These are phyloP conservation scores for Setomelanomma holmii DNA, from an alignment of 2,329 filamentous ascomycete genomes.

Conservation along the genomic window DNA sequence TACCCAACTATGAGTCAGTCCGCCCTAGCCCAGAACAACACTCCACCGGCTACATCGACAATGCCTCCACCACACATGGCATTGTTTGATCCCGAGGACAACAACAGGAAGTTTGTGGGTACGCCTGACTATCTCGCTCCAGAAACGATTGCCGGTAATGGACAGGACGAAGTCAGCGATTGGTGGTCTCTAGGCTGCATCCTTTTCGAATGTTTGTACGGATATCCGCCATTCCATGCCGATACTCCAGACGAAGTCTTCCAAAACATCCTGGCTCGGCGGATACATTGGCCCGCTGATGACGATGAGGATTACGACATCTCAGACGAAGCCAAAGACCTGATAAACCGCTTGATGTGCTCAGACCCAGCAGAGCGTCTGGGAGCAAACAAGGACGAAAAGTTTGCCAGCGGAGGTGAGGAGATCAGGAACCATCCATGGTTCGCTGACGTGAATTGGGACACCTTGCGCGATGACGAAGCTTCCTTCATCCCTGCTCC, in stretches of 20 bases:
- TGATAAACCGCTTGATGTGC: conserved; percentile 92
- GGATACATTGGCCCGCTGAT: conserved; percentile 91
- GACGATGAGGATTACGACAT: conserved; percentile 75
- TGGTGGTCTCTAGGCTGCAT: conserved; percentile 99
- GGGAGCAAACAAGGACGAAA: conserved; percentile 85
- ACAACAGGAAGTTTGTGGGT: conserved; percentile 89
- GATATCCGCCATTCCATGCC: conserved; percentile 92
- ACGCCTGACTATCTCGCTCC: conserved; percentile 97
- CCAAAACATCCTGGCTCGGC: conserved; percentile 89
- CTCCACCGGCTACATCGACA: conserved; percentile 70
- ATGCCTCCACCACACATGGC: conserved; percentile 92
- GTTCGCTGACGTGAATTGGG: conserved; percentile 90
- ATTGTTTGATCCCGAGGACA: conserved; percentile 93
- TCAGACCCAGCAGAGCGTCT: conserved; percentile 81
- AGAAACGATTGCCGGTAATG: conserved; percentile 93
- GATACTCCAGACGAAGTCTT: conserved; percentile 91
- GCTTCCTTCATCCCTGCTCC: conserved; percentile 93
- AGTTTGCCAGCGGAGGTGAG: conserved; percentile 81
- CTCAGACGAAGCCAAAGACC: conserved; percentile 87
- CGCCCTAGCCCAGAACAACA: conserved; percentile 61
- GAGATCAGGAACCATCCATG: conserved; percentile 90
- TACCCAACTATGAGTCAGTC: conserved; percentile 63
- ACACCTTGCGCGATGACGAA: conserved; percentile 89
- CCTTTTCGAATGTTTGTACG: conserved; percentile 93
- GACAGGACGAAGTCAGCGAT: conserved; percentile 97